Percentiles rank a stretch among this genome's conserved stretches.
phyloP scores from a whole-genome alignment of 163 green algal genomes.

The Picocystis sp. region DNA sequence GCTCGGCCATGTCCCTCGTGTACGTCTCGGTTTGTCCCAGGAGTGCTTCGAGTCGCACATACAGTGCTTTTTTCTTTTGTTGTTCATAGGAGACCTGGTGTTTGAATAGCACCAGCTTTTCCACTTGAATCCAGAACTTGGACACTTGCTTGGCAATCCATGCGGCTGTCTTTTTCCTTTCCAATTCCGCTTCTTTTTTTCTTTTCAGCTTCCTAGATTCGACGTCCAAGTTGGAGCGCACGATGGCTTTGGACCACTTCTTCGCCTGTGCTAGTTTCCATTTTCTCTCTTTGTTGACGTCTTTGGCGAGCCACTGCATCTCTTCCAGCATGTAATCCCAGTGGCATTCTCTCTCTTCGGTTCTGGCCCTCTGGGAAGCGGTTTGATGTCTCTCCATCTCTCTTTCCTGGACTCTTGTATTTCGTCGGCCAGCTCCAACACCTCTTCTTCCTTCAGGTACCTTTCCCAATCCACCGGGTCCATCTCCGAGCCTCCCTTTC shows the following conservation, averaged over 20 bases:
- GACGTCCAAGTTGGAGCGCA: conserved; percentile 47
- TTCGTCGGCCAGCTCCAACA: no score
- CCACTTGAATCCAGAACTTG: conserved; percentile 74
- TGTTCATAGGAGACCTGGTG: background rate
- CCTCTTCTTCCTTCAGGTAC: no score
- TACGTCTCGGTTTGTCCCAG: conserved; percentile 89
- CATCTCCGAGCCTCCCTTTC: no score
- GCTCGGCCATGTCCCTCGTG: conserved; percentile 35
- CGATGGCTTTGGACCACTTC: conserved; percentile 27
- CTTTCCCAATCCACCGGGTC: no score
- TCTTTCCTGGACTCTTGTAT: no score
- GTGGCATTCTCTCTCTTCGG: conserved; percentile 34
- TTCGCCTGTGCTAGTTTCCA: conserved; percentile 72
- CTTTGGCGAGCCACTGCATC: conserved; percentile 47
- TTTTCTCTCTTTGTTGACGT: conserved; percentile 47
- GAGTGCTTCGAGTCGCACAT: conserved; percentile 86
- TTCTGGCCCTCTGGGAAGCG: conserved; percentile 1
- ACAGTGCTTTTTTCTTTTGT: conserved; percentile 67
- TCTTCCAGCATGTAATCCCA: conserved; percentile 88
- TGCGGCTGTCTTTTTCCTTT: conserved; percentile 12
- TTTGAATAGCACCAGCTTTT: conserved; percentile 21
- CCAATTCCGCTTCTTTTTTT: conserved; percentile 31
- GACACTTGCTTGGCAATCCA: conserved; percentile 45
- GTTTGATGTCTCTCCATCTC: background rate
- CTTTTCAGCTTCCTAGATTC: conserved; percentile 25